Base-by-base conservation (phyloP, 495 filamentous ascomycete genomes). In the Antarctomyces pellizariae region DNA sequence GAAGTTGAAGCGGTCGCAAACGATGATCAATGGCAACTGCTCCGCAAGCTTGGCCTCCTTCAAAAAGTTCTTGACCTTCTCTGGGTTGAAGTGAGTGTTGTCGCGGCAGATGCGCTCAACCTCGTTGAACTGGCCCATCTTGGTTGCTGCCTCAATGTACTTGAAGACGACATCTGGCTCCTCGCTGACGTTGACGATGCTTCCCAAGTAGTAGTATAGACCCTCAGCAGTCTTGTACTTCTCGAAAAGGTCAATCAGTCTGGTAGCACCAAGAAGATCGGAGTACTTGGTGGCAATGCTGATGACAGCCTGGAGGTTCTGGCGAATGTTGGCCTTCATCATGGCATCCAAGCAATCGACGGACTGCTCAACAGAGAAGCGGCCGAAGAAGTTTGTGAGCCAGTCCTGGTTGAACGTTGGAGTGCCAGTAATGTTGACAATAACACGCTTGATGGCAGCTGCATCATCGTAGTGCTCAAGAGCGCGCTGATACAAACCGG, bases 1-100 rank as follows among this genome's bases (percentile, higher is more conserved):
- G 45, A 99, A 84, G 55, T 93, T 90, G 63, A 89, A 92, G 10
- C 83, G 79, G 39, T 99, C 89, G 52, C 89, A 95, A 35, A 99
- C 89, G 42, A 95, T 90, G 54, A 99, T 95, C 31, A 99, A 57
- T 9, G 89, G 89, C 23, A 95, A 62, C 53, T 92, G 82, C 49
- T 95, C 86, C 4, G 69, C 72, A 31, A 99, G 60, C 36, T 68
- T 71, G 20, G 86, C 83, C 48, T 99, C 89, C 55, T 95, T 99
- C 28, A 99, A 59, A 67, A 95, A 99, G 59, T 99, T 99, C 58
- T 93, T 93, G 25, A 95, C 84, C 57, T 90, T 86, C 49, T 92
- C 83, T 0, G 83, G 67, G 49, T 95, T 91, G 59, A 84, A 93
- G 46, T 67, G 68, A 37, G 56, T 80, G 60, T 75, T 90, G 45